Evolutionary conservation across 129 eudicot genomes (phyloP), one percentile per base, ranked within the genome.

Genomic region (Deinandra increscens): DNA sequence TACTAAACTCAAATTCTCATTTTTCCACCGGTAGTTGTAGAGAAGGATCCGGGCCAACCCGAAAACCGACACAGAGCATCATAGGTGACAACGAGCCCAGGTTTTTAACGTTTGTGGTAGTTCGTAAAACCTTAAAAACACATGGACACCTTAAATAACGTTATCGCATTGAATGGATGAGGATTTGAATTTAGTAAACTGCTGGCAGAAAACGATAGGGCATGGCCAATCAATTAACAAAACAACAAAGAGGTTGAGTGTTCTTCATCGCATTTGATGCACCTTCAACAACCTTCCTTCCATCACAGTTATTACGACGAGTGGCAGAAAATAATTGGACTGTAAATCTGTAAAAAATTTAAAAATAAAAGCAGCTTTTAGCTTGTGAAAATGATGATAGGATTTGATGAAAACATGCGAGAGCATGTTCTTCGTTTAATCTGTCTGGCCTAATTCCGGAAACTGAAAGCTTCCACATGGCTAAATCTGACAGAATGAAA

Each of bases 221-320:
- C 75, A 66, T 58, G 49, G 29, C 42, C 61, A 39, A 68, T 60
- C 41, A 60, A 67, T 72, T 33, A 55, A n/a, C 12, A 11, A 11
- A 46, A 58, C 74, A 43, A 37, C 9, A 66, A 33, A 9, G 44
- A 31, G 42, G 23, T 17, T 56, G 34, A 72, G 44, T n/a, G 18
- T 20, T 45, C 10, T n/a, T 45, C 18, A 9, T 17, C 44, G 58
- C 37, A 64, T 68, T 81, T 41, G n/a, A 81, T 73, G 63, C 51
- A 62, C 39, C 44, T 73, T 68, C 86, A 81, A 73, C 86, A 81
- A 81, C 80, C 77, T 4, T 37, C 71, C 46, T 65, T 42, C 39
- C 55, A 20, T 29, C 48, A 38, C 34, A 71, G 51, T 81, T 71
- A 81, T 66, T 76, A 36, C 58, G 1, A 36, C 58, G 1, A 48